A percentile compares a stretch with the other conserved stretches of the same genome.
phyloP scores from a whole-genome alignment of 1,139 yeast genomes.

The Groenewaldozyma sp. region DNA sequence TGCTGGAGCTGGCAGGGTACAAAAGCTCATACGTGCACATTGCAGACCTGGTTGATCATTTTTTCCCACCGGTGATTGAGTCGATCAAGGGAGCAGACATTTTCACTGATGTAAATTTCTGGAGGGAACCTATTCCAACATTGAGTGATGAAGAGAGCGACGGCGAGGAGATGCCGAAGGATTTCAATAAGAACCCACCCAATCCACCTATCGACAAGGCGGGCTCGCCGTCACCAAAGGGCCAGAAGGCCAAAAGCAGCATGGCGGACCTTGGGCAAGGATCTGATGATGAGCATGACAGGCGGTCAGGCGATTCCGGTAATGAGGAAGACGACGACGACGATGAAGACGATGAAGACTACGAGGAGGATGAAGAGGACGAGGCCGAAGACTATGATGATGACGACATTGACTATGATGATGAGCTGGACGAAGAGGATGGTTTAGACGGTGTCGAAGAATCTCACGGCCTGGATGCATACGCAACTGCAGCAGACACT shows the following conservation, averaged over 20 bases:
- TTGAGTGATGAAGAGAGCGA: conserved; percentile 44
- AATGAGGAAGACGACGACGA: conserved; percentile 14
- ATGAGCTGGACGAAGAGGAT: conserved; percentile 17
- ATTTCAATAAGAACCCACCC: no score
- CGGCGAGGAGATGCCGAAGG: conserved; percentile 17
- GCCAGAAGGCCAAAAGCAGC: conserved; percentile 4
- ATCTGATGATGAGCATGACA: neutral
- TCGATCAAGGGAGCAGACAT: conserved; percentile 35
- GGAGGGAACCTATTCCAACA: conserved; percentile 76
- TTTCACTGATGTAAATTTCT: conserved; percentile 79
- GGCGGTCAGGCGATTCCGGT: conserved; percentile 4
- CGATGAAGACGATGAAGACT: conserved; percentile 19
- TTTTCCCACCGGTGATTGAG: conserved; percentile 66
- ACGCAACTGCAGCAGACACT: conserved; percentile 18
- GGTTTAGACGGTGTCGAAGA: conserved; percentile 28
- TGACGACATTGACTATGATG: conserved; percentile 16
- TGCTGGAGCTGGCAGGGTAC: conserved; percentile 88
- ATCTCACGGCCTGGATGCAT: conserved; percentile 28
- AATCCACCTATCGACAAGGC: conserved; percentile 8
- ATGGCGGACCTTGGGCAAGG: neutral
- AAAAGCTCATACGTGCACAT: conserved; percentile 81
- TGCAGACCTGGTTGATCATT: conserved; percentile 92
- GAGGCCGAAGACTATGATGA: conserved; percentile 16
- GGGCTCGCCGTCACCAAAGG: conserved; percentile 8
- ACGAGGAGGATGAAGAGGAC: conserved; percentile 13